These are phyloP conservation scores for Aureobasidium subglaciale DNA, from an alignment of 2,329 filamentous ascomycete genomes.

Conservation along the genomic window DNA sequence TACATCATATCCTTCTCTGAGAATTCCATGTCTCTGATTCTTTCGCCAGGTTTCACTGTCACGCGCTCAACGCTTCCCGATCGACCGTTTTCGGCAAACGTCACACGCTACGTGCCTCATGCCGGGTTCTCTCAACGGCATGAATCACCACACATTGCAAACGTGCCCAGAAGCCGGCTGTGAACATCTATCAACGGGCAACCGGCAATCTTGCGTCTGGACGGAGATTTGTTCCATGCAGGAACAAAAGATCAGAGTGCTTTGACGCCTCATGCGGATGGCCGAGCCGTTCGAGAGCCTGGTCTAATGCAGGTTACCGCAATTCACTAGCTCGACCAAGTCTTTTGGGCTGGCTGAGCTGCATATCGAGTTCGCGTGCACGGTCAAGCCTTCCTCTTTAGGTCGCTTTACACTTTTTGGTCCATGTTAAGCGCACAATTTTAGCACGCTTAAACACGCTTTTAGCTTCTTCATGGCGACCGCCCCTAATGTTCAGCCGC, in stretches of 20 bases:
- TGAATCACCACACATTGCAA: neutral
- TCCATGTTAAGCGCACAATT: neutral
- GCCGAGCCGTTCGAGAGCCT: neutral
- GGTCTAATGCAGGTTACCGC: conserved; percentile 2
- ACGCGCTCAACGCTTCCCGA: neutral
- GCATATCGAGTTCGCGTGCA: conserved; percentile 1
- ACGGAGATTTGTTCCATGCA: conserved; percentile 2
- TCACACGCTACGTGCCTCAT: neutral
- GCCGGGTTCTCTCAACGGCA: neutral
- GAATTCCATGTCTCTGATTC: neutral
- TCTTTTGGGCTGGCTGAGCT: conserved; percentile 3
- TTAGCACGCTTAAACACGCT: conserved; percentile 11
- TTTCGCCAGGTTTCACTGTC: neutral
- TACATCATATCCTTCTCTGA: neutral
- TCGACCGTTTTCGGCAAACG: conserved; percentile 2
- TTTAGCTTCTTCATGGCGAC: neutral
- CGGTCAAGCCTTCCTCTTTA: neutral
- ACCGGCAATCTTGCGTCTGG: neutral
- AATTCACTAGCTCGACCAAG: neutral
- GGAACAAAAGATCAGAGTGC: neutral
- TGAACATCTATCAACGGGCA: neutral
- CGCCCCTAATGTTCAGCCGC: conserved; percentile 12
- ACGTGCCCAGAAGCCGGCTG: neutral
- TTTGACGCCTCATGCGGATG: neutral
- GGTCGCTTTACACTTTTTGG: conserved; percentile 4